Base-by-base conservation (phyloP, 345 rosid genomes). In the Salix brachista region DNA sequence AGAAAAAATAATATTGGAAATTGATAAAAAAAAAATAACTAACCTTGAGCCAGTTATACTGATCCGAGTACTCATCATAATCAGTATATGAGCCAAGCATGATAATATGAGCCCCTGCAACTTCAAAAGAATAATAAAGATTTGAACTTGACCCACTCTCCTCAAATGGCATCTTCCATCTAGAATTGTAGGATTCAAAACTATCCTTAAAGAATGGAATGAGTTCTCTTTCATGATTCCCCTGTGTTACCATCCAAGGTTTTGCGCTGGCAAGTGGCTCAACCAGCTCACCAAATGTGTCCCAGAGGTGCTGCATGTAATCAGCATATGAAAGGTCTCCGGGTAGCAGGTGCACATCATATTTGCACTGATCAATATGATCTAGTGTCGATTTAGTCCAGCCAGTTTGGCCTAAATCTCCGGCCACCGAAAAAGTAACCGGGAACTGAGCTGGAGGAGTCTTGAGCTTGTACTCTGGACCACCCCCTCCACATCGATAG, bases 191-290 rank as follows among this genome's bases (percentile, higher is more conserved):
- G 72, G 98, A 87, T 44, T 83, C 75, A 83, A 96, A 96, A 3
- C 88, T 93, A 85, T 90, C 92, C 52, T 81, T 86, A 8, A 96
- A 4, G 26, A 92, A 56, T 1, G 91, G 97, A 77, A 96, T 90
- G 80, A 16, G 79, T 87, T 96, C 99, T 77, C 78, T 79, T 70
- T 96, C 98, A 71, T 96, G 99, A 88, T 96, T 96, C 68, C 97
- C 99, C 82, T 94, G 79, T 1, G 99, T 96, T 42, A 92, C 99
- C 99, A 96, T 96, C 99, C 99, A 96, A 0, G 99, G 97, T 82
- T 90, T 90, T 26, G 94, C 85, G 78, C 98, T 96, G 21, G 97
- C 98, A 67, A 96, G 90, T 44, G 97, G 98, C 89, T 96, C 87
- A 69, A 96, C 97, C 56, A 94, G 83, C 77, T 91, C 88, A 11